phyloP scores from a whole-genome alignment of 1,139 yeast genomes.

The Debaryomyces subglobosus region DNA sequence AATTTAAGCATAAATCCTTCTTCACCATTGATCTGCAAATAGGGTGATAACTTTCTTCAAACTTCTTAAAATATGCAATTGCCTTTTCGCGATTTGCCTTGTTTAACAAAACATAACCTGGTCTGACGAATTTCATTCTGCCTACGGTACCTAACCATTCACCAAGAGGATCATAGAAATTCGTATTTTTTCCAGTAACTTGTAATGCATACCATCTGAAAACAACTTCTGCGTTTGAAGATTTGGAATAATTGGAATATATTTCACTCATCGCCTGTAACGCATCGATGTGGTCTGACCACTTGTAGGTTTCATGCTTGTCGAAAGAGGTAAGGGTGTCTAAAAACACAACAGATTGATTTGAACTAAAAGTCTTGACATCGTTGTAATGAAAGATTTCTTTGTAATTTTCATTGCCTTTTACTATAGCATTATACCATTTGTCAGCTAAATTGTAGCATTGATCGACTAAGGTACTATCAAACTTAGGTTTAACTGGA shows the following conservation, averaged over 20 bases:
- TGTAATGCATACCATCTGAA: conserved; percentile 76
- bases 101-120: conserved; percentile 71
- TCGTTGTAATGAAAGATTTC: conserved; percentile 39
- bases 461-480: conserved; percentile 74
- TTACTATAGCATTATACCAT: conserved; percentile 54
- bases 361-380: conserved; percentile 61
- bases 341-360: conserved; percentile 77
- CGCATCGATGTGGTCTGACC: conserved; percentile 44
- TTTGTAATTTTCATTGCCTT: conserved; percentile 14
- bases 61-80: conserved; percentile 59
- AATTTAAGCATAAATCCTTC: conserved; percentile 60
- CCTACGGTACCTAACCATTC: conserved; percentile 91
- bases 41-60: conserved; percentile 73
- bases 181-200: conserved; percentile 49
- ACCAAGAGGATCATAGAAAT: conserved; percentile 53
- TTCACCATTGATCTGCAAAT: conserved; percentile 78
- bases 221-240: conserved; percentile 78
- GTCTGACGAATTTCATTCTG: conserved; percentile 92
- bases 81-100: conserved; percentile 70
- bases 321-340: conserved; percentile 56
- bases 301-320: conserved; percentile 31
- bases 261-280: conserved; percentile 44
- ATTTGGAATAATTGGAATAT: conserved; percentile 48
- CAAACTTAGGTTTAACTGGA: conserved; percentile 73
- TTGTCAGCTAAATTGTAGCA: conserved; percentile 66